A percentile compares a stretch with the other conserved stretches of the same genome.
phyloP scores from a whole-genome alignment of 2,329 filamentous ascomycete genomes.

The Aureobasidium sp. region DNA sequence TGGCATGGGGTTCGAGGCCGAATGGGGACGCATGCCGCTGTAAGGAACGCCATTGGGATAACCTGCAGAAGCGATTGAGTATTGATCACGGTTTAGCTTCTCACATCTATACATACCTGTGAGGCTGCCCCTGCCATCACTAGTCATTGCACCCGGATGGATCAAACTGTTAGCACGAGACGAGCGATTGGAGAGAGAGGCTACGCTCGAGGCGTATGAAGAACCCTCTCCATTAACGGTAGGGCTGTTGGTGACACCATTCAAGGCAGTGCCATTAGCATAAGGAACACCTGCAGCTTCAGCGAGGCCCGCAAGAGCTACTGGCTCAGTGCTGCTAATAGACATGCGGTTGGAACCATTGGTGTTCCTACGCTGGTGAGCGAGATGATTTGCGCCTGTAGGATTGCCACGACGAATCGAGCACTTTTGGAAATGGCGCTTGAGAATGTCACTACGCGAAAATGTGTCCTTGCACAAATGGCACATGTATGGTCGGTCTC shows the following conservation, averaged over 20 bases:
- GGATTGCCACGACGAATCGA: constrained; percentile 94
- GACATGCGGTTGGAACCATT: constrained; percentile 35
- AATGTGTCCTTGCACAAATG: constrained; percentile 97
- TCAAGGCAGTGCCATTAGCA: constrained; percentile 22
- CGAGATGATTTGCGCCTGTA: constrained; percentile 87
- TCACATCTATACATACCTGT: constrained; percentile 26
- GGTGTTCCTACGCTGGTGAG: constrained; percentile 52
- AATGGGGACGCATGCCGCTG: constrained; percentile 23
- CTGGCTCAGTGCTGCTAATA: constrained; percentile 31
- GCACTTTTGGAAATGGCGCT: constrained; percentile 99
- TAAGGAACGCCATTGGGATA: constrained; percentile 29
- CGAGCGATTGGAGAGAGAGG: constrained; percentile 40
- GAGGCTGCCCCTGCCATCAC: constrained; percentile 15
- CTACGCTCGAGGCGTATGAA: constrained; percentile 31
- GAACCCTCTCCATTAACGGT: constrained; percentile 29
- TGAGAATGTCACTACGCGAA: constrained; percentile 93
- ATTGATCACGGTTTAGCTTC: constrained; percentile 23
- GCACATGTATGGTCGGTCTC: constrained; percentile 97
- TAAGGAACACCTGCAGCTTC: constrained; percentile 27
- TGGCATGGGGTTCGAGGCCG: constrained; percentile 26
- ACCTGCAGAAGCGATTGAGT: constrained; percentile 21
- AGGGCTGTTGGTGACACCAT: constrained; percentile 27
- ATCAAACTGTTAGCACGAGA: constrained; percentile 46
- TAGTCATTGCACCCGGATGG: constrained; percentile 29
- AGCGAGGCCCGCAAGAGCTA: constrained; percentile 30